A percentile compares a stretch with the other conserved stretches of the same genome.
These are phyloP conservation scores for Nemophila menziesii DNA, from an alignment of 257 asterid genomes.

Conservation along the genomic window DNA sequence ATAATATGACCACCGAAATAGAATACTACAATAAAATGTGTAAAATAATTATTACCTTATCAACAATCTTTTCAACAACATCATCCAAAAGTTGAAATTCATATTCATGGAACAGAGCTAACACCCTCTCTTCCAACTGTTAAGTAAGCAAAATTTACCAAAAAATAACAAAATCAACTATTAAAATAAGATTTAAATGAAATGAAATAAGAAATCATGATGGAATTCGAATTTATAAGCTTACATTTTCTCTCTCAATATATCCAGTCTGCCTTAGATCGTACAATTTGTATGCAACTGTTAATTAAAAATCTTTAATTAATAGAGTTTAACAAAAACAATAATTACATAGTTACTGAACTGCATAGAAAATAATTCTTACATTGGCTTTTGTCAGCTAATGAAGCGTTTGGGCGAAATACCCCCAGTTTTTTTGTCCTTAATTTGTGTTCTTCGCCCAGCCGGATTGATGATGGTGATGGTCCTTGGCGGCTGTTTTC, in stretches of 20 bases:
- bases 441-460: too few species aligned
- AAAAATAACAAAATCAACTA: background rate
- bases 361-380: slow-evolving; percentile 11
- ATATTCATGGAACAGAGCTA: slow-evolving; percentile 74
- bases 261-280: slow-evolving; percentile 73
- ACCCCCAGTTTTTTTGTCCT: too few species aligned
- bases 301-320: slow-evolving; percentile 5
- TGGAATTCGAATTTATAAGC: background rate
- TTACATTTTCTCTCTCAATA: slow-evolving; percentile 74
- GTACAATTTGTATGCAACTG: slow-evolving; percentile 80
- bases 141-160: background rate
- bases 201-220: background rate
- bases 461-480: too few species aligned
- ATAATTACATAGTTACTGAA: background rate
- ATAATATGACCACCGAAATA: background rate
- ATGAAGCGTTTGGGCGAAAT: slow-evolving; percentile 69
- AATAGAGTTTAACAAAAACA: background rate
- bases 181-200: background rate
- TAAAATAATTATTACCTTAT: slow-evolving; percentile 35
- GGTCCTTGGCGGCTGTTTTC: too few species aligned
- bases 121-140: slow-evolving; percentile 85
- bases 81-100: slow-evolving; percentile 79
- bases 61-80: slow-evolving; percentile 53
- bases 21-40: too few species aligned
- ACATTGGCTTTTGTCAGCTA: slow-evolving; percentile 55